phyloP scores from a whole-genome alignment of 305 asterid genomes.

The Fraxinus floribunda region DNA sequence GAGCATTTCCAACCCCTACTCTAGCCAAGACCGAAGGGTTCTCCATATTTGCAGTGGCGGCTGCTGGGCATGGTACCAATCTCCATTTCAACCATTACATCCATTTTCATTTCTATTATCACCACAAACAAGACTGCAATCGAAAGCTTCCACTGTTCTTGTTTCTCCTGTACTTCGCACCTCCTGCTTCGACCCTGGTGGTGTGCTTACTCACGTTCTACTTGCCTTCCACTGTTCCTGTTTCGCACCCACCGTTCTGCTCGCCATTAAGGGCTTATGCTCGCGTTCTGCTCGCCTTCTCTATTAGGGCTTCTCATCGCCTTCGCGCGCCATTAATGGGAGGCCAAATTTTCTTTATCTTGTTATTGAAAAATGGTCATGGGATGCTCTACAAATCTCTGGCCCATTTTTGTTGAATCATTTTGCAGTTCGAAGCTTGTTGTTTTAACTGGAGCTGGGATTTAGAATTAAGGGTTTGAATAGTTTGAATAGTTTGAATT shows the following conservation, averaged over 20 bases:
- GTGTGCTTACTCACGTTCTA: too few relatives aligned
- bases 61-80: not conserved
- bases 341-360: not conserved
- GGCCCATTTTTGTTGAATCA: slow-evolving; percentile 9
- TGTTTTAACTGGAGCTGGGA: slow-evolving; percentile 92
- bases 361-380: not conserved
- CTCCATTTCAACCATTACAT: not conserved
- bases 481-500: too few relatives aligned
- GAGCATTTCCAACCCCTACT: not conserved
- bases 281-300: too few relatives aligned
- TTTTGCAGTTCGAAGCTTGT: slow-evolving; percentile 76
- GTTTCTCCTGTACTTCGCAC: too few relatives aligned
- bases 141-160: too few relatives aligned
- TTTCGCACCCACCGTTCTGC: too few relatives aligned
- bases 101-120: not conserved
- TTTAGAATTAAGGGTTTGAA: slow-evolving; percentile 5
- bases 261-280: too few relatives aligned
- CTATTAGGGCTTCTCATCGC: too few relatives aligned
- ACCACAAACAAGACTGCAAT: not conserved
- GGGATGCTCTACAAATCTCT: slow-evolving; percentile 6
- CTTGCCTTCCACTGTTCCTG: too few relatives aligned
- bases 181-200: too few relatives aligned
- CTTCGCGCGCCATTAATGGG: too few relatives aligned
- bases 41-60: not conserved
- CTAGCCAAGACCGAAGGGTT: not conserved